phyloP scores from a whole-genome alignment of 805 yeast species.

The Sugiyamaella americana region DNA sequence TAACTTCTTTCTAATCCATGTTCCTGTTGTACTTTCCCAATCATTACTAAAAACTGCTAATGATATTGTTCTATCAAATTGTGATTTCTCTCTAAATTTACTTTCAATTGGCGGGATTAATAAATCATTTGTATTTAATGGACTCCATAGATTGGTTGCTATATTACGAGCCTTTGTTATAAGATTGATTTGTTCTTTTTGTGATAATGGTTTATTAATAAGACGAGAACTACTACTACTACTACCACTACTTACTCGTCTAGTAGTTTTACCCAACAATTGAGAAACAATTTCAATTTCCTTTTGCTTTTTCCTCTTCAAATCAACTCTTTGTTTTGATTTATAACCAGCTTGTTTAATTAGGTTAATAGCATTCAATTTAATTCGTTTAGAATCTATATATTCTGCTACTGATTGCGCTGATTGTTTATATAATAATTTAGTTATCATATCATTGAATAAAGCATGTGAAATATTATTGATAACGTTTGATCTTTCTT shows the following conservation, averaged over 20 bases:
- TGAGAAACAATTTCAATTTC: constrained; percentile 31
- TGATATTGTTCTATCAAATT: constrained; percentile 28
- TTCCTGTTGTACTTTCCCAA: constrained; percentile 42
- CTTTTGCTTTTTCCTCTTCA: constrained; percentile 35
- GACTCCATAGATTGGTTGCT: constrained; percentile 42
- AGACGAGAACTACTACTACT: constrained; percentile 7
- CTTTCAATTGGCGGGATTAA: constrained; percentile 29
- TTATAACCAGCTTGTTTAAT: constrained; percentile 31
- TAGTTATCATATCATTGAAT: constrained; percentile 43
- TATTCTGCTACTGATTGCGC: constrained; percentile 35
- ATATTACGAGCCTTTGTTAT: constrained; percentile 12
- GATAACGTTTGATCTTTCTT: constrained; percentile 21
- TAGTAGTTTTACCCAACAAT: constrained; percentile 14
- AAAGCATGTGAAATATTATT: constrained; percentile 44
- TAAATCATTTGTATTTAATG: constrained; percentile 37
- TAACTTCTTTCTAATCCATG: constrained; percentile 46
- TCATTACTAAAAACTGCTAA: constrained; percentile 42
- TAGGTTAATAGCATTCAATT: constrained; percentile 28
- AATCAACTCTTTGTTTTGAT: constrained; percentile 24
- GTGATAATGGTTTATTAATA: not conserved
- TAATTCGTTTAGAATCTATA: constrained; percentile 32
- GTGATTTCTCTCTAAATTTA: constrained; percentile 27
- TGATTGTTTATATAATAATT: constrained; percentile 35
- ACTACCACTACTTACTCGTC: constrained; percentile 8
- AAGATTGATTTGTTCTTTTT: not conserved